Evolutionary conservation across 192 early-diverging fungal species (phyloP).

Genomic region (Fimicolochytrium jonesii): DNA sequence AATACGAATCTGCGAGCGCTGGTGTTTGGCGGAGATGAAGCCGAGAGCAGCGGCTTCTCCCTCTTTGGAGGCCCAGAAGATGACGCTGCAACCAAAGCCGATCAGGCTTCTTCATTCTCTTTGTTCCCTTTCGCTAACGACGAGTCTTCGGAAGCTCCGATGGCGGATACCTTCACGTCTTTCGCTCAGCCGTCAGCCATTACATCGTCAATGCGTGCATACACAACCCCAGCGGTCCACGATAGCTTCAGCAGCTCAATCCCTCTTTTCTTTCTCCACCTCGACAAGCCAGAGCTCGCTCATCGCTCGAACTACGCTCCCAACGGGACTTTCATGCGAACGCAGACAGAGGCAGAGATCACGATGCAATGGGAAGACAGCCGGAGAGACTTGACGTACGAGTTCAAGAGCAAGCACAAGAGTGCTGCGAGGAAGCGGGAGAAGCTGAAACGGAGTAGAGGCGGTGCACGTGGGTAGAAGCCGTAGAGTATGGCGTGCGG

Average conservation of each 20-base stretch:
- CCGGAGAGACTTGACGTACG: constrained; percentile 52
- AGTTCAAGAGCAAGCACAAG: constrained; percentile 65
- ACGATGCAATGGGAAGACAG: constrained; percentile 50
- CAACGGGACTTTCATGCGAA: constrained; percentile 24
- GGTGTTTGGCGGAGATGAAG: constrained; percentile 9
- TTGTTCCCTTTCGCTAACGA: no score
- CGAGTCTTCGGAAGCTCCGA: no score
- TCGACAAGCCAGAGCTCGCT: constrained; percentile 4
- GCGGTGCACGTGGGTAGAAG: no score
- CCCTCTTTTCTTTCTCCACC: constrained; percentile 28
- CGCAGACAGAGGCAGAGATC: constrained; percentile 44
- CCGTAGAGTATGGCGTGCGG: no score
- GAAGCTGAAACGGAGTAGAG: constrained; percentile 30
- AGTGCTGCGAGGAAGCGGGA: constrained; percentile 11
- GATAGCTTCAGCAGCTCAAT: no score
- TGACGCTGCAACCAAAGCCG: neutral
- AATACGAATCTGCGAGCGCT: constrained; percentile 33
- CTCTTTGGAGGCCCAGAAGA: constrained; percentile 7
- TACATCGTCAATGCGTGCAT: no score
- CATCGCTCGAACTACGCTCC: constrained; percentile 28
- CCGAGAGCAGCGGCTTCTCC: neutral
- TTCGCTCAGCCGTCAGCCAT: no score
- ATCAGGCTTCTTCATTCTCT: no score
- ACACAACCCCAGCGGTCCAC: no score
- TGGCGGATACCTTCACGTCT: no score